Evolutionary conservation across 345 rosid species (phyloP).

Genomic region (Dipteronia dyeriana): DNA sequence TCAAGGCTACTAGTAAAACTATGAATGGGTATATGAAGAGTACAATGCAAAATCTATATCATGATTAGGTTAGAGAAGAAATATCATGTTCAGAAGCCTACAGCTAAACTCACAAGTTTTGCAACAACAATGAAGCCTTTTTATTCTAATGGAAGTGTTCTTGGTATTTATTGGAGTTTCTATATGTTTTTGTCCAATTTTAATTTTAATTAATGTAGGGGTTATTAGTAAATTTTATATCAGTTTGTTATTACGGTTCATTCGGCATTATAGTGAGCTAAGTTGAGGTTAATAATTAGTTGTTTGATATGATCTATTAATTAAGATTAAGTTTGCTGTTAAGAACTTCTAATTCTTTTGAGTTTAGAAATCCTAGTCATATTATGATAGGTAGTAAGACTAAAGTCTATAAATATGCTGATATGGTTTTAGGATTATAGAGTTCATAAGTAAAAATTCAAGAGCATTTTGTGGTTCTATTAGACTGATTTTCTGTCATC

Average conservation of each 20-base stretch:
- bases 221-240: background rate
- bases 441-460: background rate
- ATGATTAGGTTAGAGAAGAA: background rate
- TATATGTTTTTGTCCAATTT: background rate
- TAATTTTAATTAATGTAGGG: background rate
- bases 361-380: background rate
- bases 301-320: background rate
- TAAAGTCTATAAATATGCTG: background rate
- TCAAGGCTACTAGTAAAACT: background rate
- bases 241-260: background rate
- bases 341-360: background rate
- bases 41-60: background rate
- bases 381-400: background rate
- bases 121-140: background rate
- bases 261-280: background rate
- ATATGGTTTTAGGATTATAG: background rate
- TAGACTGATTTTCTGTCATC: background rate
- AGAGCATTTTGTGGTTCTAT: background rate
- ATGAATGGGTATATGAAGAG: background rate
- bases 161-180: background rate
- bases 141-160: background rate
- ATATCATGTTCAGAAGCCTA: background rate
- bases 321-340: background rate
- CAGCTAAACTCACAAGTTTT: background rate
- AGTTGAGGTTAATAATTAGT: background rate